These are phyloP conservation scores for Moniliella sp. DNA, from an alignment of 1,284 basidiomycete species.

Conservation along the genomic window DNA sequence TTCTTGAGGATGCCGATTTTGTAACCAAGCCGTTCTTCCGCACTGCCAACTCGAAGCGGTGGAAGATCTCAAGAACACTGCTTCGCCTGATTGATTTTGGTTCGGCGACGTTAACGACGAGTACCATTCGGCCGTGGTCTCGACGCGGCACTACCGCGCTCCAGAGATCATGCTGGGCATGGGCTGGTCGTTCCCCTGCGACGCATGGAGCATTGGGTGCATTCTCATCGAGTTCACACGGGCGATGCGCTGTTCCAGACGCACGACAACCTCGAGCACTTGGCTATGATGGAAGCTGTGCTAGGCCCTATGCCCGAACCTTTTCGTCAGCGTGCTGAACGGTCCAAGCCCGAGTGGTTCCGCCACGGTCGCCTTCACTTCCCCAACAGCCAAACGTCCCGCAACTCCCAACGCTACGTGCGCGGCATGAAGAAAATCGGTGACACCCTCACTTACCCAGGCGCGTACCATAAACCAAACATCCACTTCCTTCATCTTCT, in stretches of 20 bases:
- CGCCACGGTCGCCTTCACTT: slow-evolving; percentile 66
- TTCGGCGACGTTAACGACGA: slow-evolving; percentile 87
- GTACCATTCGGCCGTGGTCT: slow-evolving; percentile 93
- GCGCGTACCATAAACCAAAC: slow-evolving; percentile 37
- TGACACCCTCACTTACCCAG: slow-evolving; percentile 4
- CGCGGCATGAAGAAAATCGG: slow-evolving; percentile 58
- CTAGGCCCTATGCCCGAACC: slow-evolving; percentile 86
- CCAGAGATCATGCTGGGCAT: slow-evolving; percentile 94
- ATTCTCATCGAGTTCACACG: slow-evolving; percentile 97
- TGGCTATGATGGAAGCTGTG: slow-evolving; percentile 99
- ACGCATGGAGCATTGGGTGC: slow-evolving; percentile 92
- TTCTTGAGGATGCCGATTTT: slow-evolving; percentile 69
- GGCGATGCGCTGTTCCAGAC: slow-evolving; percentile 95
- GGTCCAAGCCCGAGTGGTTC: slow-evolving; percentile 72
- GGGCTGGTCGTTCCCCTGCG: slow-evolving; percentile 94
- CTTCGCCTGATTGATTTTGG: slow-evolving; percentile 97
- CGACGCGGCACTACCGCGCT: slow-evolving; percentile 89
- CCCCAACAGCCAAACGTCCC: slow-evolving; percentile 63
- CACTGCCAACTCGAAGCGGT: slow-evolving; percentile 34
- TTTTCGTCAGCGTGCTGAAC: slow-evolving; percentile 41
- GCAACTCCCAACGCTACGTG: slow-evolving; percentile 82
- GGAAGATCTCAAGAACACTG: slow-evolving; percentile 59
- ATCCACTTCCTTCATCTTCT: slow-evolving; percentile 67
- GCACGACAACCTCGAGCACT: slow-evolving; percentile 88
- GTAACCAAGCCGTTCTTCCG: slow-evolving; percentile 11